phyloP scores from a whole-genome alignment of 2,329 filamentous ascomycete species.

The Fusarium falciforme region DNA sequence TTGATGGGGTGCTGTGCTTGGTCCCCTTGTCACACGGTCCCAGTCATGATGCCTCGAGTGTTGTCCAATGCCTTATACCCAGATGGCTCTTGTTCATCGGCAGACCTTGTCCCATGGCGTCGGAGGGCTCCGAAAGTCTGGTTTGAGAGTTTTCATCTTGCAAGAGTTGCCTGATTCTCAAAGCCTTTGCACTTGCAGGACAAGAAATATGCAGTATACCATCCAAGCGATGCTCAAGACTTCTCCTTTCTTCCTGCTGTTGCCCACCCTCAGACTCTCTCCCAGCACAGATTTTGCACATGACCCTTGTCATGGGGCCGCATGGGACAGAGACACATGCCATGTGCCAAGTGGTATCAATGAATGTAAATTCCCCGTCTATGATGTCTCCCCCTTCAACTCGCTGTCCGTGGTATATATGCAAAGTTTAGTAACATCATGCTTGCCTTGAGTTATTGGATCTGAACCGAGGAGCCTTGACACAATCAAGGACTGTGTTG shows the following conservation, averaged over 20 bases:
- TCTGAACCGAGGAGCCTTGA: background rate
- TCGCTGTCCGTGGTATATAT: background rate
- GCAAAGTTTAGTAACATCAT: constrained; percentile 1
- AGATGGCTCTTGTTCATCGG: background rate
- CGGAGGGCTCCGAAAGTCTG: constrained; percentile 12
- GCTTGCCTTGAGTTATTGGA: constrained; percentile 7
- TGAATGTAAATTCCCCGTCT: background rate
- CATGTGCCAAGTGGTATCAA: constrained; percentile 4
- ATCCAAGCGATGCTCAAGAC: background rate
- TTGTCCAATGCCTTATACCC: constrained; percentile 1
- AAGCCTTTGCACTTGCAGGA: constrained; percentile 14
- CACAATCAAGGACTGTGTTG: constrained; percentile 2
- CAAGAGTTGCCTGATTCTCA: constrained; percentile 8
- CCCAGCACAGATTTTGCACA: background rate
- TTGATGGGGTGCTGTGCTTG: constrained; percentile 8
- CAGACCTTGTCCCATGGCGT: constrained; percentile 7
- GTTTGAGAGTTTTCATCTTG: background rate
- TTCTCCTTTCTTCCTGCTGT: background rate
- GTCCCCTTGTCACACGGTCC: constrained; percentile 32
- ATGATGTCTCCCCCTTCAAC: background rate
- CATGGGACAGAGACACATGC: background rate
- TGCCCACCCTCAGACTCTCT: background rate
- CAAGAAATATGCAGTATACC: background rate
- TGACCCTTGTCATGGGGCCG: background rate
- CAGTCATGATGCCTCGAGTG: constrained; percentile 9